Percentiles rank a stretch among this genome's conserved stretches.
phyloP scores from a whole-genome alignment of 192 early-diverging fungal genomes.

The Obelidium mucronatum region DNA sequence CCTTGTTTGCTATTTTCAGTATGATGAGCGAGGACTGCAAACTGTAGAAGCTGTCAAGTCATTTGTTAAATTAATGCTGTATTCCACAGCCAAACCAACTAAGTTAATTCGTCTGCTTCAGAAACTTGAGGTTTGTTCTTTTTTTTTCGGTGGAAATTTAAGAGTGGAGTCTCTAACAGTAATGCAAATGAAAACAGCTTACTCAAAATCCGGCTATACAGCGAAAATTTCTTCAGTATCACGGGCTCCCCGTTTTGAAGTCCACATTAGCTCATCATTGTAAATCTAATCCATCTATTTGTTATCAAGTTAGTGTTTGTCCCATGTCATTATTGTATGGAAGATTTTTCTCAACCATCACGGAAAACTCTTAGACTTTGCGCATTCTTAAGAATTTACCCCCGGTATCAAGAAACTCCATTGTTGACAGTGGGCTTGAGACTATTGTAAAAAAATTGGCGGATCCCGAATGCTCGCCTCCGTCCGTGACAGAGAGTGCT shows the following conservation, averaged over 20 bases:
- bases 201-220: conserved; percentile 44
- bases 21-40: conserved; percentile 56
- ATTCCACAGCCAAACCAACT: conserved; percentile 58
- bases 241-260: conserved; percentile 70
- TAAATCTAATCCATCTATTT: conserved; percentile 68
- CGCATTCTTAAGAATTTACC: conserved; percentile 78
- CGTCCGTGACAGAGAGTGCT: conserved; percentile 43
- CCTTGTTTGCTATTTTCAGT: conserved; percentile 37
- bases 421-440: conserved; percentile 80
- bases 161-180: background rate
- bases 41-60: conserved; percentile 77
- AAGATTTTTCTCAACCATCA: conserved; percentile 52
- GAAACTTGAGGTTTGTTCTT: conserved; percentile 56
- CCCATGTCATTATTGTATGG: conserved; percentile 48
- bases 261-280: conserved; percentile 41
- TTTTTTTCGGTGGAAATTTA: background rate
- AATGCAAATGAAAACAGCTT: too few relatives aligned
- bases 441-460: conserved; percentile 64
- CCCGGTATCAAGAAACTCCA: conserved; percentile 77
- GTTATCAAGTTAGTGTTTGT: conserved; percentile 75
- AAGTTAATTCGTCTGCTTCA: conserved; percentile 66
- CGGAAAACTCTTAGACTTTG: conserved; percentile 36
- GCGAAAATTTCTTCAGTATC: conserved; percentile 73
- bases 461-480: conserved; percentile 23
- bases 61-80: conserved; percentile 78